A percentile compares a stretch with the other conserved stretches of the same genome.
phyloP scores from a whole-genome alignment of 2,329 filamentous ascomycete species.

The Pezicula neosporulosa region DNA sequence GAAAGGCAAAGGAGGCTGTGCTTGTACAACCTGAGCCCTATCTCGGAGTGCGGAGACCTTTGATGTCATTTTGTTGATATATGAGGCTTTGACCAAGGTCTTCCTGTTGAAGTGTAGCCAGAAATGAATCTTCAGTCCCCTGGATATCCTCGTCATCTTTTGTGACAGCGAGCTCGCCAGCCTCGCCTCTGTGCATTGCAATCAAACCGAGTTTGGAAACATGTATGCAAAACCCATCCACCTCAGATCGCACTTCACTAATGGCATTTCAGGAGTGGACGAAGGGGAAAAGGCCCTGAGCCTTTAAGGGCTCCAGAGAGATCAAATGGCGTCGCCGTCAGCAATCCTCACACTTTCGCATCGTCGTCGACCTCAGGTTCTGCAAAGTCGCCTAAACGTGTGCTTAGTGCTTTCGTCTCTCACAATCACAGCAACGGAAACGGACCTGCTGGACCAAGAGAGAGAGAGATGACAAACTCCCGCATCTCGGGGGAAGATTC shows the following conservation, averaged over 20 bases:
- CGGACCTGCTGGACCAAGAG: constrained; percentile 6
- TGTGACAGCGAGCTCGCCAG: neutral
- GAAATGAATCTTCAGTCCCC: neutral
- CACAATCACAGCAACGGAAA: constrained; percentile 12
- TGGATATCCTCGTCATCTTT: constrained; percentile 1
- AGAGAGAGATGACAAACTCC: neutral
- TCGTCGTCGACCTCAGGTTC: constrained; percentile 5
- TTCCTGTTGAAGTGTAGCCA: neutral
- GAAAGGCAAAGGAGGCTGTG: neutral
- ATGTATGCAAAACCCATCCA: constrained; percentile 1
- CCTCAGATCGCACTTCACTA: neutral
- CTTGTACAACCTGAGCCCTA: neutral
- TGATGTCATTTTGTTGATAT: constrained; percentile 1
- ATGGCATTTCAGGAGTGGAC: constrained; percentile 1
- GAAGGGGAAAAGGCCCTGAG: constrained; percentile 10
- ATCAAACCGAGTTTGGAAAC: neutral
- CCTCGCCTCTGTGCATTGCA: neutral
- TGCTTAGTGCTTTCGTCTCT: constrained; percentile 3
- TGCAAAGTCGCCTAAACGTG: constrained; percentile 1
- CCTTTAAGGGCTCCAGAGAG: constrained; percentile 10
- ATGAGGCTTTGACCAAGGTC: neutral
- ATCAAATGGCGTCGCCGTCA: constrained; percentile 14
- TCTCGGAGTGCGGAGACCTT: neutral
- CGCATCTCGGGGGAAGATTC: neutral
- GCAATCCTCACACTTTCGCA: constrained; percentile 10